A percentile compares a stretch with the other conserved stretches of the same genome.
Evolutionary conservation across 352 stramenopile genomes (phyloP).

Genomic region (Phytophthora sojae): DNA sequence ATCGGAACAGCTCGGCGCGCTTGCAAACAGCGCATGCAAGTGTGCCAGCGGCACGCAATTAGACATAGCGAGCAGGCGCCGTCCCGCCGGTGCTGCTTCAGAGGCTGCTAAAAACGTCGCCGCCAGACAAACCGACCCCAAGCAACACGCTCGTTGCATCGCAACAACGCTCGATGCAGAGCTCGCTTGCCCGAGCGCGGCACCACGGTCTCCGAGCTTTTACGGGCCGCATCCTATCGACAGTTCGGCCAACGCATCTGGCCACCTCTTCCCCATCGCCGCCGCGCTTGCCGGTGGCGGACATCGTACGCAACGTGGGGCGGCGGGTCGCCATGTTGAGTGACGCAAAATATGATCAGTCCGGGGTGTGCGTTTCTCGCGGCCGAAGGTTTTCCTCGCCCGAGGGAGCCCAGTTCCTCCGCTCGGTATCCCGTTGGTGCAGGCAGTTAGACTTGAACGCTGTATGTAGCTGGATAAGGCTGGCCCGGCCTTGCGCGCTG

Average conservation of each 20-base stretch:
- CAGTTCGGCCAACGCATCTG: conserved; percentile 28
- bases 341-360: conserved; percentile 34
- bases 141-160: not conserved
- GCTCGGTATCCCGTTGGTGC: conserved; percentile 34
- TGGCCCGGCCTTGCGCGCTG: not conserved
- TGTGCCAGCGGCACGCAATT: conserved; percentile 1
- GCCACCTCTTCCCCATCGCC: not conserved
- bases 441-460: not conserved
- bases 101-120: conserved; percentile 21
- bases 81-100: conserved; percentile 27
- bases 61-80: not conserved
- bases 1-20: conserved; percentile 2
- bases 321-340: conserved; percentile 15
- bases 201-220: conserved; percentile 1
- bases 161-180: too few species aligned
- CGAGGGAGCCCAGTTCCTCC: not conserved
- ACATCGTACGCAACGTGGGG: conserved; percentile 18
- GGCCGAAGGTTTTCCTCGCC: conserved; percentile 37
- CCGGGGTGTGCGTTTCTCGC: conserved; percentile 35
- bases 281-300: conserved; percentile 9
- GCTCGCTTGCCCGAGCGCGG: too few species aligned
- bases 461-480: conserved; percentile 13
- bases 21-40: too few species aligned
- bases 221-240: conserved; percentile 6
- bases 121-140: not conserved